phyloP scores from a whole-genome alignment of 768 basidiomycete genomes.

The Auriscalpium microsporum region DNA sequence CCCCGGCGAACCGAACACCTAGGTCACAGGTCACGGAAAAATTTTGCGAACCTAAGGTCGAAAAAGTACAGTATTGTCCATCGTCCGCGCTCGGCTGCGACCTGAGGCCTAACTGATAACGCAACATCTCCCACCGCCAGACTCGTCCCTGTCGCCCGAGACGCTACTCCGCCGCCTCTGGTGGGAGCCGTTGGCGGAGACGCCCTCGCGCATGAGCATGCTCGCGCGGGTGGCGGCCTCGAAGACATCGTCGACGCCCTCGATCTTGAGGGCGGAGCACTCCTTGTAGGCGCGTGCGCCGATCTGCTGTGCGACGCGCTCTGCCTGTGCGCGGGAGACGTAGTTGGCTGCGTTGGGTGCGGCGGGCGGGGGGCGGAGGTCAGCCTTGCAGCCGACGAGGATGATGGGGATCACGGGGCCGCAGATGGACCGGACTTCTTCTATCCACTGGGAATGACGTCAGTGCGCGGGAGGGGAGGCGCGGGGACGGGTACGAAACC shows the following conservation, averaged over 20 bases:
- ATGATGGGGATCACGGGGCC: conserved; percentile 88
- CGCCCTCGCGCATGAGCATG: conserved; percentile 90
- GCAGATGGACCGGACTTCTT: conserved; percentile 96
- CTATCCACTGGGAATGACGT: conserved; percentile 70
- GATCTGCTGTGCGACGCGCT: conserved; percentile 72
- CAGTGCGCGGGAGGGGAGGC: no score
- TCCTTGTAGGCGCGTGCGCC: conserved; percentile 94
- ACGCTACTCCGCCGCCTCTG: conserved; percentile 26
- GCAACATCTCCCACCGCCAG: conserved; percentile 8
- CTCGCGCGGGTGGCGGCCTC: conserved; percentile 95
- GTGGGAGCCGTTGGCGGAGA: conserved; percentile 35
- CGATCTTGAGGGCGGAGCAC: conserved; percentile 82
- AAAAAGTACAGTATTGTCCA: no score
- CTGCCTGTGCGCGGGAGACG: conserved; percentile 73
- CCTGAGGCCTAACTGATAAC: conserved; percentile 1
- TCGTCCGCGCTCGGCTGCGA: neutral
- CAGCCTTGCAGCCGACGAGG: conserved; percentile 93
- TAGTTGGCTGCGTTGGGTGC: conserved; percentile 43
- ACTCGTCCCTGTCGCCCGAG: conserved; percentile 8
- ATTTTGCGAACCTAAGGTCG: no score
- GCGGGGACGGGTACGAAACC: no score
- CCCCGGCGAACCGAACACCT: no score
- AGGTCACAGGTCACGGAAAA: no score
- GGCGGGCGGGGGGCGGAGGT: conserved; percentile 61
- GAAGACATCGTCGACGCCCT: conserved; percentile 95